Evolutionary conservation across 345 rosid genomes (phyloP).

Genomic region (Rhodomyrtus tomentosa): DNA sequence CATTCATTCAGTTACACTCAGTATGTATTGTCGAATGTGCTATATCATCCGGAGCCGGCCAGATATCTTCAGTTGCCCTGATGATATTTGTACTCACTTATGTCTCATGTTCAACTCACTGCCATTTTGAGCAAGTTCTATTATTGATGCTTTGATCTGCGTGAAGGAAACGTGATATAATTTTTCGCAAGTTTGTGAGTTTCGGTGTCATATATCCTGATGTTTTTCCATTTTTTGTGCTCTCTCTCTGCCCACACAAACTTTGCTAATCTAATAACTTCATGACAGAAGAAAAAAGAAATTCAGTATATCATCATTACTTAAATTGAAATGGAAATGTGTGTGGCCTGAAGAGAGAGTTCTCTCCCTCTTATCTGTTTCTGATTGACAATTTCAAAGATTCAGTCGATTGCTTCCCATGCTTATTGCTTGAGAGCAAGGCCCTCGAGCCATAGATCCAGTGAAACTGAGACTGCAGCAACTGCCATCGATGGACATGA

Average conservation of each 20-base stretch:
- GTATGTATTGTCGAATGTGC: not conserved
- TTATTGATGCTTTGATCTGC: not conserved
- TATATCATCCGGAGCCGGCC: not conserved
- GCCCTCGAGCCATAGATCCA: not conserved
- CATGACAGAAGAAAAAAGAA: not conserved
- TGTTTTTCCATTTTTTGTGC: not conserved
- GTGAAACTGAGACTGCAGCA: not conserved
- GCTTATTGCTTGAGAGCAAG: not conserved
- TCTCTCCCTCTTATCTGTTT: not conserved
- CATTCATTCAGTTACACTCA: not conserved
- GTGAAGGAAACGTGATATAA: not conserved
- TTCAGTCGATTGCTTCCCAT: not conserved
- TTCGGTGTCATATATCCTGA: not conserved
- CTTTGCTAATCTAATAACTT: not conserved
- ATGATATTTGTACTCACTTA: not conserved
- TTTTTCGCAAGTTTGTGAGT: not conserved
- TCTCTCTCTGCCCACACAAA: not conserved
- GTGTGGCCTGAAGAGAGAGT: not conserved
- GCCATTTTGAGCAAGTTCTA: not conserved
- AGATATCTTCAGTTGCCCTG: not conserved
- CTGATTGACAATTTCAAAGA: not conserved
- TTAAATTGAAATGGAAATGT: not conserved
- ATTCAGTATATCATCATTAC: not conserved
- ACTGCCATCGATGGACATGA: not conserved
- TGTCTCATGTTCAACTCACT: not conserved